Evolutionary conservation across 2,329 filamentous ascomycete species (phyloP).

Genomic region (Biscogniauxia sp.): DNA sequence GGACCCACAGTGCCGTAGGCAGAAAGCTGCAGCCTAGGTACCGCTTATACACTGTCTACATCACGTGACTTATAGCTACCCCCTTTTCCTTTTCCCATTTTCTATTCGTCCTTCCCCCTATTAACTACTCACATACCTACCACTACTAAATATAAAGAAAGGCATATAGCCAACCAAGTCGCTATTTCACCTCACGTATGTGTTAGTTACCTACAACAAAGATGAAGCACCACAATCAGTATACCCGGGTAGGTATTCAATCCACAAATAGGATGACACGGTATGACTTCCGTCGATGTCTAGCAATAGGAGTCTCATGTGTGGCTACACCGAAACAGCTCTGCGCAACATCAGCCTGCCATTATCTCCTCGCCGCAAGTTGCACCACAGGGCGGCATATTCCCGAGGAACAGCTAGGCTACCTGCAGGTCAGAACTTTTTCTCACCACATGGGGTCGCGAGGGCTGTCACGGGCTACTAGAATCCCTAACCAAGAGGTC

Average conservation of each 20-base stretch:
- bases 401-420: slow-evolving; percentile 4
- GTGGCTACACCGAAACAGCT: not conserved
- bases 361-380: not conserved
- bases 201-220: not conserved
- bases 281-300: not conserved
- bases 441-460: not conserved
- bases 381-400: not conserved
- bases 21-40: too few species aligned
- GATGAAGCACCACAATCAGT: not conserved
- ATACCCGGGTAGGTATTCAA: not conserved
- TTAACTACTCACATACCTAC: not conserved
- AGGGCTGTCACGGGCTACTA: not conserved
- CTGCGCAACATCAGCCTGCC: too few species aligned
- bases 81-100: not conserved
- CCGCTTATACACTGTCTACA: too few species aligned
- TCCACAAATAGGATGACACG: not conserved
- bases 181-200: too few species aligned
- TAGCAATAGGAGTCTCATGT: not conserved
- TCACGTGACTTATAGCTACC: not conserved
- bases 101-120: not conserved
- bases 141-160: too few species aligned
- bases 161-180: too few species aligned
- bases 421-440: not conserved
- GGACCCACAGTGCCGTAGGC: too few species aligned
- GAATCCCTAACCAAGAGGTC: not conserved